These are phyloP conservation scores for Barnettozyma pratensis DNA, from an alignment of 805 yeast genomes.

Conservation along the genomic window DNA sequence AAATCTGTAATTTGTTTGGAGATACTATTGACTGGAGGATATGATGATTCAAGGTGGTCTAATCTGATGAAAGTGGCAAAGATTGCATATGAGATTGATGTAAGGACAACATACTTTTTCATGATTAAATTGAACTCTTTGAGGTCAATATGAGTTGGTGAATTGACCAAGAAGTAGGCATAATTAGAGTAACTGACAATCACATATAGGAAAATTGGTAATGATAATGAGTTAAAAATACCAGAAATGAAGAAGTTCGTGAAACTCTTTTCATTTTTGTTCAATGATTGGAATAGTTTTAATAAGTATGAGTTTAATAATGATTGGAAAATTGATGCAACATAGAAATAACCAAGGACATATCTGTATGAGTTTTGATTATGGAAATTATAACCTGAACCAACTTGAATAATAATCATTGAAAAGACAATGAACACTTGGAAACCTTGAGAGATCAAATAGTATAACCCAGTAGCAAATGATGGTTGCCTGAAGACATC, in stretches of 20 bases:
- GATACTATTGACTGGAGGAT: conserved; percentile 14
- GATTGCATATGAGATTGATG: conserved; percentile 11
- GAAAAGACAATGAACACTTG: conserved; percentile 7
- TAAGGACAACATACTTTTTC: conserved; percentile 9
- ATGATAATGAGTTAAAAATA: conserved; percentile 14
- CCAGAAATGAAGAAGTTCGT: not conserved
- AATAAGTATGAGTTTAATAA: conserved; percentile 15
- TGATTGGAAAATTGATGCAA: conserved; percentile 17
- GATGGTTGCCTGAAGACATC: conserved; percentile 23
- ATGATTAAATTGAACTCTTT: conserved; percentile 1
- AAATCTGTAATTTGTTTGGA: conserved; percentile 19
- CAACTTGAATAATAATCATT: conserved; percentile 12
- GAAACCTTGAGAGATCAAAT: conserved; percentile 18
- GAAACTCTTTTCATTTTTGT: conserved; percentile 2
- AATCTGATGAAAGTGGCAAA: conserved; percentile 12
- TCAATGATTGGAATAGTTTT: conserved; percentile 16
- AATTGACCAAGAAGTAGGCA: conserved; percentile 19
- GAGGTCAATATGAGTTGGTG: conserved; percentile 19
- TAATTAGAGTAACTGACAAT: conserved; percentile 12
- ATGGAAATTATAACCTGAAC: conserved; percentile 5
- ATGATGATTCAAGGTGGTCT: not conserved
- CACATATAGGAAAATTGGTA: conserved; percentile 16
- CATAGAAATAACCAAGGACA: conserved; percentile 3
- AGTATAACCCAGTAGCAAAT: conserved; percentile 7
- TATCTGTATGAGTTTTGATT: not conserved